A percentile compares a stretch with the other conserved stretches of the same genome.
These are phyloP conservation scores for Apiospora marii DNA, from an alignment of 2,329 filamentous ascomycete species.

Conservation along the genomic window DNA sequence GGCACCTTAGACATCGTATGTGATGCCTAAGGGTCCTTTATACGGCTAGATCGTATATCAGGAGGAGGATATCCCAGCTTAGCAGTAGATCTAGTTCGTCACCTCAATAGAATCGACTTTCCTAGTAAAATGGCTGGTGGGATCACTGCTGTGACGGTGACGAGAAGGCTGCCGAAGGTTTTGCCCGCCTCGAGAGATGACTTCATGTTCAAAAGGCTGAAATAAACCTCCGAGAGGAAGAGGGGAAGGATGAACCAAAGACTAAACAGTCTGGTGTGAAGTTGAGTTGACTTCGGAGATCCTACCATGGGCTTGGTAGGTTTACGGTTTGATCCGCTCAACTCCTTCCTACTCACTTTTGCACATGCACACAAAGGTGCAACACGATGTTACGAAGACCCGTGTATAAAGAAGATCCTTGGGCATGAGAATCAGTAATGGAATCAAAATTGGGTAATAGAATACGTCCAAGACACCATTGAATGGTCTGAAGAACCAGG, in stretches of 20 bases:
- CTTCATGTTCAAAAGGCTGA: neutral
- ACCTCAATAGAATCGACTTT: too few species aligned
- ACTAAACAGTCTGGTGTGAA: neutral
- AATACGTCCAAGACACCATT: neutral
- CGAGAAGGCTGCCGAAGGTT: neutral
- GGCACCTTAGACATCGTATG: too few species aligned
- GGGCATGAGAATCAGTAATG: neutral
- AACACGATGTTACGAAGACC: neutral
- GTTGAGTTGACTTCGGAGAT: constrained; percentile 6
- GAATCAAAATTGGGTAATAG: neutral
- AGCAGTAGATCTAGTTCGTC: too few species aligned
- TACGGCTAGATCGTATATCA: too few species aligned
- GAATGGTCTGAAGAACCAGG: neutral
- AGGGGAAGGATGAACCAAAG: neutral
- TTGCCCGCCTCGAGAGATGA: neutral
- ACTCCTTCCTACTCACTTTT: neutral
- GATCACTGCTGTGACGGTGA: neutral
- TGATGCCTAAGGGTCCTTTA: too few species aligned
- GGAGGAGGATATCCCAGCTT: too few species aligned
- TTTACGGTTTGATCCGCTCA: constrained; percentile 10
- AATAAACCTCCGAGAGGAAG: neutral
- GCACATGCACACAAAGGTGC: neutral
- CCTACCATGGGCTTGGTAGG: constrained; percentile 6
- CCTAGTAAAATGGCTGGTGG: neutral
- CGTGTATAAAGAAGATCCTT: too few species aligned